Evolutionary conservation across 139 green algal genomes (phyloP).

Genomic region (Trebouxia sp.): DNA sequence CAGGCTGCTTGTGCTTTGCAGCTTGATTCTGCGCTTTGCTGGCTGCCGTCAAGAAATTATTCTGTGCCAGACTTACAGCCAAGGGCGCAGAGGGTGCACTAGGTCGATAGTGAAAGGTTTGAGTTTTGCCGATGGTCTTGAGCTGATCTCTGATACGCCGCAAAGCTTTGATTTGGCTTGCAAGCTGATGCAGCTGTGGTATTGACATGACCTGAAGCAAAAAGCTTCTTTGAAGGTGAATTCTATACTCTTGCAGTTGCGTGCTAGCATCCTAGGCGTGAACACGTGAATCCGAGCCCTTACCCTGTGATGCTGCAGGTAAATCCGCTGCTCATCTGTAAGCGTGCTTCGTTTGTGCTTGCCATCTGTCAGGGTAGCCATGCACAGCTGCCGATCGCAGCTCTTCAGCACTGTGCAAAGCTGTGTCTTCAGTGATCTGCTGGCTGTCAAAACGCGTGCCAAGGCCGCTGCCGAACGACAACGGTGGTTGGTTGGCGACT

Average conservation of each 20-base stretch:
- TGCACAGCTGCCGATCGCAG: background rate
- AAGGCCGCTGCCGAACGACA: too few relatives aligned
- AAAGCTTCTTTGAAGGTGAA: too few relatives aligned
- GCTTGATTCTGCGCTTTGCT: background rate
- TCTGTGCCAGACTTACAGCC: background rate
- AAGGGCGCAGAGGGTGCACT: background rate
- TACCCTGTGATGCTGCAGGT: background rate
- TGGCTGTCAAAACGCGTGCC: too few relatives aligned
- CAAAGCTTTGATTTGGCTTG: constrained; percentile 32
- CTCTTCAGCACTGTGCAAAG: background rate
- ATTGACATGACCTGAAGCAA: constrained; percentile 35
- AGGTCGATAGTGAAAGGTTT: background rate
- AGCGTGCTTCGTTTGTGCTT: background rate
- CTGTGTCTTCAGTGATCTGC: too few relatives aligned
- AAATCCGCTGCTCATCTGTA: background rate
- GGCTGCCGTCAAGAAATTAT: background rate
- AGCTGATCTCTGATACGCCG: constrained; percentile 34
- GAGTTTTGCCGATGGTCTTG: background rate
- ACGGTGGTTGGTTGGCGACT: too few relatives aligned
- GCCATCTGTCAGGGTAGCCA: background rate
- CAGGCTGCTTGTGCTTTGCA: background rate
- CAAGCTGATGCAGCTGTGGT: constrained; percentile 36
- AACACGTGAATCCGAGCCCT: too few relatives aligned
- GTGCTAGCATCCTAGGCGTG: too few relatives aligned
- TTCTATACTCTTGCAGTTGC: too few relatives aligned